Evolutionary conservation across 2,329 filamentous ascomycete genomes (phyloP), one percentile per base, ranked within the genome.

Genomic region (Herpotrichia juniperi): DNA sequence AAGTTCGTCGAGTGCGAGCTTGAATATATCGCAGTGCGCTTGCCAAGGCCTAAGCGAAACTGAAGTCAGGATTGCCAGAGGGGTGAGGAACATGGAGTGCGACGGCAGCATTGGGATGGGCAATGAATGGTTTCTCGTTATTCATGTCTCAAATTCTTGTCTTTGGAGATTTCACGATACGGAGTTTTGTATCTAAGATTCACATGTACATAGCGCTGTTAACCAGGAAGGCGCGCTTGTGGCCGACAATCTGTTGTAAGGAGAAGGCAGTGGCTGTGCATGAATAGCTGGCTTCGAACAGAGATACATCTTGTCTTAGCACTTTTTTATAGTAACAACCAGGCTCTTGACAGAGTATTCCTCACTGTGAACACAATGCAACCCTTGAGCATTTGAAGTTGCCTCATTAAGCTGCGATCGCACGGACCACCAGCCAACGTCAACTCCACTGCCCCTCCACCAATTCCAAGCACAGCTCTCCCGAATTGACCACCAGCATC

Each of bases 371-470:
- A n/a, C n/a, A n/a, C n/a, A n/a, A n/a, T n/a, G n/a, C n/a, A n/a
- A n/a, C 19, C 32, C 12, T 37, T 8, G 21, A 43, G 40, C 40
- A 43, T 30, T 21, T 26, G 17, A 42, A n/a, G 17, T 42, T 34
- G 25, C 25, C 39, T 28, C 8, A 46, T 40, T 28, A 42, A 53
- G 50, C 49, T 54, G 52, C 40, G 48, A 39, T 46, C 32, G 44
- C 63, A 68, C 63, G 54, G 60, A 54, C 61, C 63, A 26, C 57
- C 59, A 58, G 53, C 59, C 61, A 65, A 66, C 68, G 61, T 68
- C 67, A 66, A 65, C 66, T 57, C 42, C 60, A 54, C 44, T 60
- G 57, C 62, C 61, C 61, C 61, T 61, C 62, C 54, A 60, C 48
- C 26, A 48, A 42, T 42, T 42, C 43, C 47, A 58, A 57, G 62